phyloP scores from a whole-genome alignment of 2,329 filamentous ascomycete genomes.

The Hirsutella minnesotensis region DNA sequence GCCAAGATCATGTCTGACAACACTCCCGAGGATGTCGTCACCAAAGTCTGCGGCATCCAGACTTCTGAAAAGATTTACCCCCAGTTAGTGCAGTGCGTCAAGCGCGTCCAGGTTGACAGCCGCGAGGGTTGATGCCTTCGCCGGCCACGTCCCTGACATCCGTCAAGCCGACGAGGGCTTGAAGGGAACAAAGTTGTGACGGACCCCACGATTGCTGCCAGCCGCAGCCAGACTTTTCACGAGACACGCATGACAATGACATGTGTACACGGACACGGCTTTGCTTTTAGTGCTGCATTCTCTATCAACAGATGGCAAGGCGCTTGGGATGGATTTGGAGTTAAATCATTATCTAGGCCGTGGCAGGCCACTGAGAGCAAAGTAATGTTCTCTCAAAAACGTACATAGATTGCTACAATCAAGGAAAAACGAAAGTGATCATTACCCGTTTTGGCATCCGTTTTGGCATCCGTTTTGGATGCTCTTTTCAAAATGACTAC shows the following conservation, averaged over 20 bases:
- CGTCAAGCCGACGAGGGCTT: background rate
- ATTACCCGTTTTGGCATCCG: too few relatives aligned
- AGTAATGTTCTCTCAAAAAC: too few relatives aligned
- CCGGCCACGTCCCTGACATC: background rate
- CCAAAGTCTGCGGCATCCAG: conserved; percentile 72
- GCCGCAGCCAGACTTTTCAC: background rate
- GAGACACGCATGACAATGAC: background rate
- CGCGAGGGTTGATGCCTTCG: conserved; percentile 27
- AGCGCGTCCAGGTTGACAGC: conserved; percentile 65
- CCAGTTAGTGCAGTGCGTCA: conserved; percentile 64
- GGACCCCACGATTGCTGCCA: background rate
- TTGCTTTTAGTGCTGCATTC: background rate
- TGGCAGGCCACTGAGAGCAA: too few relatives aligned
- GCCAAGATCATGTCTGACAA: conserved; percentile 73
- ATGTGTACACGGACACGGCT: background rate
- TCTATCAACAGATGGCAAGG: background rate
- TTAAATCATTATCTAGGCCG: background rate
- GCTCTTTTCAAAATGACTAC: too few relatives aligned
- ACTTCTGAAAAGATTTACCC: conserved; percentile 65
- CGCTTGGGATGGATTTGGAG: background rate
- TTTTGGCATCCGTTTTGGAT: too few relatives aligned
- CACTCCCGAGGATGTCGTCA: conserved; percentile 61
- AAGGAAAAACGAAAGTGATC: too few relatives aligned
- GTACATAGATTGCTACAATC: too few relatives aligned
- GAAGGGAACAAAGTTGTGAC: too few relatives aligned